Evolutionary conservation across 108 stramenopile genomes (phyloP).

Genomic region (Asterionellopsis glacialis): DNA sequence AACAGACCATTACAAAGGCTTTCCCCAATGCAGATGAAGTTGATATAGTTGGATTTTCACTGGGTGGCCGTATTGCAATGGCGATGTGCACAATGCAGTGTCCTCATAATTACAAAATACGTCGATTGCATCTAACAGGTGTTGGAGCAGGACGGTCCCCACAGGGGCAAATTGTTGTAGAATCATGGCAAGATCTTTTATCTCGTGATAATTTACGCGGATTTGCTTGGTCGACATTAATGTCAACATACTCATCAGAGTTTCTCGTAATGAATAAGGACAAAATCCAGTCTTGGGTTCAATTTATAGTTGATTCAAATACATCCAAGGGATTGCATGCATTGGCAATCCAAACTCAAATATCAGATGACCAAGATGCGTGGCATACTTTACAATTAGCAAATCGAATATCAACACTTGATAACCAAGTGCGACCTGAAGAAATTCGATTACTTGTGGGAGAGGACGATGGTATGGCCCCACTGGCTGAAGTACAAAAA

Average conservation of each 20-base stretch:
- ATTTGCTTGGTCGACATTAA: slow-evolving; percentile 59
- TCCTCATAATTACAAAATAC: slow-evolving; percentile 23
- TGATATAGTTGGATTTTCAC: slow-evolving; percentile 57
- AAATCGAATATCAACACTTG: slow-evolving; percentile 20
- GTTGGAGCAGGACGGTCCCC: slow-evolving; percentile 42
- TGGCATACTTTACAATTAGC: slow-evolving; percentile 52
- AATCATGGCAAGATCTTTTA: slow-evolving; percentile 46
- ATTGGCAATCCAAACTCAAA: slow-evolving; percentile 45
- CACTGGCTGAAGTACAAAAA: slow-evolving; percentile 18
- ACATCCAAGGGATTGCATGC: slow-evolving; percentile 43
- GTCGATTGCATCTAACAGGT: slow-evolving; percentile 54
- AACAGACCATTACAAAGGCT: slow-evolving; percentile 29
- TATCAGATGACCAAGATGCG: slow-evolving; percentile 15
- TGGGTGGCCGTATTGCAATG: slow-evolving; percentile 62
- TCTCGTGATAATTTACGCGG: slow-evolving; percentile 26
- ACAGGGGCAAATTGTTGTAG: slow-evolving; percentile 31
- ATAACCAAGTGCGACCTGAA: slow-evolving; percentile 1
- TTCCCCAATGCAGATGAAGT: slow-evolving; percentile 12
- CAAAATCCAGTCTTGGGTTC: slow-evolving; percentile 34
- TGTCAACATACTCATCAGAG: slow-evolving; percentile 46
- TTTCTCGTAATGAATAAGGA: slow-evolving; percentile 32
- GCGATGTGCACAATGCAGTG: slow-evolving; percentile 22
- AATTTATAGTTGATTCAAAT: slow-evolving; percentile 28
- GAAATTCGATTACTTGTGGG: slow-evolving; percentile 34
- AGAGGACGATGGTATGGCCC: slow-evolving; percentile 46